Percentiles rank a stretch among this genome's conserved stretches.
Evolutionary conservation across 2,329 filamentous ascomycete genomes (phyloP).

Genomic region (Thelonectria discophora): DNA sequence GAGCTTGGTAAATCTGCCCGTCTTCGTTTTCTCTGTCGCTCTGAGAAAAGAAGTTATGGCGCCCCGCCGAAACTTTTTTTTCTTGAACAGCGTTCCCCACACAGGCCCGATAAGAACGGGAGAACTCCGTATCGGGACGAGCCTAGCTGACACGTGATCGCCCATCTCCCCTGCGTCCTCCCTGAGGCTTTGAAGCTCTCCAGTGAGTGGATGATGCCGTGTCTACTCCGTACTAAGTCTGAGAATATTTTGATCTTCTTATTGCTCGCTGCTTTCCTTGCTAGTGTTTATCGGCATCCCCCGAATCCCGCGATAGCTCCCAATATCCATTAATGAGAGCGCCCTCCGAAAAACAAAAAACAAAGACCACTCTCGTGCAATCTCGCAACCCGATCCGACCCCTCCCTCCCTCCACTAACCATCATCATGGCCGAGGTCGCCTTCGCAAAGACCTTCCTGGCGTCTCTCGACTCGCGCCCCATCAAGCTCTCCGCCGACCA

Average conservation of each 20-base stretch:
- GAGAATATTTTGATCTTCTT: conserved; percentile 11
- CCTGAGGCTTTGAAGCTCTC: conserved; percentile 25
- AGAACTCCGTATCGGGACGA: conserved; percentile 44
- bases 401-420: conserved; percentile 37
- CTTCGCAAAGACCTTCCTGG: conserved; percentile 86
- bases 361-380: neutral
- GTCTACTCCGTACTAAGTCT: neutral
- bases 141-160: conserved; percentile 39
- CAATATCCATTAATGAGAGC: neutral
- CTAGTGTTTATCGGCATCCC: neutral
- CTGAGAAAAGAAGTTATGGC: conserved; percentile 35
- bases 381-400: conserved; percentile 27
- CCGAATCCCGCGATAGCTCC: neutral
- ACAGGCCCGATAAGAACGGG: conserved; percentile 46
- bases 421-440: conserved; percentile 78
- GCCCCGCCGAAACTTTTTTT: conserved; percentile 55
- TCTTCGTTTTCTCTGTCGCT: conserved; percentile 28
- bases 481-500: conserved; percentile 87
- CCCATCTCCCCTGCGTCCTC: neutral
- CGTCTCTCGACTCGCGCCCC: conserved; percentile 79
- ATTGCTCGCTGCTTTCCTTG: neutral
- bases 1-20: conserved; percentile 28
- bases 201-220: conserved; percentile 31
- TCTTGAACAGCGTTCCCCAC: conserved; percentile 36
- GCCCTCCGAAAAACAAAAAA: neutral